These are phyloP conservation scores for Magnaporthiopsis poae DNA, from an alignment of 2,329 filamentous ascomycete genomes.

Conservation along the genomic window DNA sequence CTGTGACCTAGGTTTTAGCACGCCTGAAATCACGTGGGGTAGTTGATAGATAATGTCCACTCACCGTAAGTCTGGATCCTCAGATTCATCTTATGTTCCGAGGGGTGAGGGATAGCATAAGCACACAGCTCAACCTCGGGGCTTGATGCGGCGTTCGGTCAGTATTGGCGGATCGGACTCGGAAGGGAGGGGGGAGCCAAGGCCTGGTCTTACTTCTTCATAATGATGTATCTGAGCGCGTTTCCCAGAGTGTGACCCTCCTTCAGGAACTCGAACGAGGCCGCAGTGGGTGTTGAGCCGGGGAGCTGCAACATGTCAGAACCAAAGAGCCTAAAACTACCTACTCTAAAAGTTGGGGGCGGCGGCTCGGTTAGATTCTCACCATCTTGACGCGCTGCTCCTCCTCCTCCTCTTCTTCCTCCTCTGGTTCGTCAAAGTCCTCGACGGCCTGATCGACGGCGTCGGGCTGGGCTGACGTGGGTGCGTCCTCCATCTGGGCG, in stretches of 20 bases:
- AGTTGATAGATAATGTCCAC: constrained; percentile 19
- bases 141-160: constrained; percentile 36
- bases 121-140: constrained; percentile 96
- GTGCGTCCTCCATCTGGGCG: constrained; percentile 35
- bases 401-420: constrained; percentile 38
- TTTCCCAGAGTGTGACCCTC: constrained; percentile 96
- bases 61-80: constrained; percentile 93
- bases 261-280: constrained; percentile 86
- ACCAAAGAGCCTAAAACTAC: background rate
- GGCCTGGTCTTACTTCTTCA: constrained; percentile 72
- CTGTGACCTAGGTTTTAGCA: constrained; percentile 33
- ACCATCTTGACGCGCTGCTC: constrained; percentile 55
- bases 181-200: background rate
- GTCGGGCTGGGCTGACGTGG: constrained; percentile 27
- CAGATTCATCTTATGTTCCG: constrained; percentile 91
- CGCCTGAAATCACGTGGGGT: background rate
- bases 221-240: constrained; percentile 85
- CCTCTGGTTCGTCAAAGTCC: constrained; percentile 30
- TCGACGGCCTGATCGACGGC: constrained; percentile 21
- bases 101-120: constrained; percentile 94
- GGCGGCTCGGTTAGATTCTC: constrained; percentile 17
- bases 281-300: constrained; percentile 75
- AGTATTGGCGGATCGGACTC: constrained; percentile 6
- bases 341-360: constrained; percentile 7
- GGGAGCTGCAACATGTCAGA: constrained; percentile 50